Evolutionary conservation across 1,139 yeast species (phyloP).

Genomic region (Lodderomyces pseudojiufengensis): DNA sequence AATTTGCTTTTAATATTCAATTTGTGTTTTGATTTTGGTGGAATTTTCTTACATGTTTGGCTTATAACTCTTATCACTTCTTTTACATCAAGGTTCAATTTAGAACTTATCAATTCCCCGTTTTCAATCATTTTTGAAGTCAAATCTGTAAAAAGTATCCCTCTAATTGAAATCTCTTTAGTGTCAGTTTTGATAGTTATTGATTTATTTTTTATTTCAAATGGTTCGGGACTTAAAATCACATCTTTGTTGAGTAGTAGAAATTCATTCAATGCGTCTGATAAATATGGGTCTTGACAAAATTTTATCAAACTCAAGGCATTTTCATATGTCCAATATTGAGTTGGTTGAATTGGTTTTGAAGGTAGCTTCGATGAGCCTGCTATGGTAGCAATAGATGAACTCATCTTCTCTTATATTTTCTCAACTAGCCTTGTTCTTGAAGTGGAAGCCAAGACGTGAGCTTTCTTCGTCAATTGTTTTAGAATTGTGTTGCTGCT

Average conservation of each 20-base stretch:
- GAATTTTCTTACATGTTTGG: slow-evolving; percentile 34
- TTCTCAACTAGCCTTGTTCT: no score
- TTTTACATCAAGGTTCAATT: slow-evolving; percentile 29
- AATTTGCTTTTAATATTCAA: slow-evolving; percentile 30
- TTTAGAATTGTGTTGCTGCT: background rate
- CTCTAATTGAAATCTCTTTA: slow-evolving; percentile 36
- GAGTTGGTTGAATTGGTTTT: slow-evolving; percentile 37
- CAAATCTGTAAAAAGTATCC: slow-evolving; percentile 36
- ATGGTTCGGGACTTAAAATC: slow-evolving; percentile 35
- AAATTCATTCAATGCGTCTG: slow-evolving; percentile 45
- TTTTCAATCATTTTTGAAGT: slow-evolving; percentile 28
- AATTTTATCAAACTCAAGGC: slow-evolving; percentile 33
- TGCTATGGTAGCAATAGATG: slow-evolving; percentile 2
- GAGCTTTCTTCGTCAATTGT: no score
- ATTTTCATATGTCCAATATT: slow-evolving; percentile 43
- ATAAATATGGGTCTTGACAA: slow-evolving; percentile 30
- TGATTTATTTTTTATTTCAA: slow-evolving; percentile 12
- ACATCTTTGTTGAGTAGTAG: slow-evolving; percentile 32
- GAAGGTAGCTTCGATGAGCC: slow-evolving; percentile 14
- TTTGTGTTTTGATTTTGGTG: slow-evolving; percentile 20
- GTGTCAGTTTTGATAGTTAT: slow-evolving; percentile 5
- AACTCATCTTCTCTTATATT: slow-evolving; percentile 2
- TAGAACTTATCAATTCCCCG: slow-evolving; percentile 37
- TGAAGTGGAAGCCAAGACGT: no score
- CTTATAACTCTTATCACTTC: slow-evolving; percentile 47